These are phyloP conservation scores for Coemansia sp. DNA, from an alignment of 371 early-diverging fungal species.

Conservation along the genomic window DNA sequence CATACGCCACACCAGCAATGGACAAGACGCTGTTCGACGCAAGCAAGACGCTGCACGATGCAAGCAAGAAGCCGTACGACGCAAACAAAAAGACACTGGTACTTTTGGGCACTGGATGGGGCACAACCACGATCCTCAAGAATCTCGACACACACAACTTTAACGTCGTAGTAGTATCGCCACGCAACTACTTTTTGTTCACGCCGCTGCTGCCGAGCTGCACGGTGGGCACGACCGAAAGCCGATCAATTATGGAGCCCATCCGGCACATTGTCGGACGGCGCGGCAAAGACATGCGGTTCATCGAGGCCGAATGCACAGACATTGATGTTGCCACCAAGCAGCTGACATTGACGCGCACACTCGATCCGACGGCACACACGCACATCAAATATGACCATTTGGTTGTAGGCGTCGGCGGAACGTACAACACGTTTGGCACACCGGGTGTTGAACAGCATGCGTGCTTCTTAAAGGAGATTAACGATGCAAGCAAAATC, in stretches of 20 bases:
- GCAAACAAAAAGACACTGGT: conserved; percentile 71
- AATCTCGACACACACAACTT: conserved; percentile 71
- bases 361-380: conserved; percentile 54
- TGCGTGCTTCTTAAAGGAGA: conserved; percentile 84
- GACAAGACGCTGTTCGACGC: neutral
- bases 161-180: conserved; percentile 82
- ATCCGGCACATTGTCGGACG: conserved; percentile 80
- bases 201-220: conserved; percentile 86
- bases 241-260: conserved; percentile 82
- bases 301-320: conserved; percentile 84
- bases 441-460: conserved; percentile 83
- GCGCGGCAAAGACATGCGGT: conserved; percentile 65
- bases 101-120: conserved; percentile 86
- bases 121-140: conserved; percentile 76
- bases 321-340: conserved; percentile 77
- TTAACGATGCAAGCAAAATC: conserved; percentile 88
- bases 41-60: neutral
- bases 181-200: conserved; percentile 91
- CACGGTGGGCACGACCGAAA: conserved; percentile 83
- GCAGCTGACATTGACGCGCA: conserved; percentile 72
- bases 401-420: conserved; percentile 85
- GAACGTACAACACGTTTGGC: conserved; percentile 85
- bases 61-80: no score
- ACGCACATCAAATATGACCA: conserved; percentile 83
- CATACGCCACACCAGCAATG: neutral